Conservation (phyloP, 345 rosid genomes). For the Euphorbia tirucalli region DNA sequence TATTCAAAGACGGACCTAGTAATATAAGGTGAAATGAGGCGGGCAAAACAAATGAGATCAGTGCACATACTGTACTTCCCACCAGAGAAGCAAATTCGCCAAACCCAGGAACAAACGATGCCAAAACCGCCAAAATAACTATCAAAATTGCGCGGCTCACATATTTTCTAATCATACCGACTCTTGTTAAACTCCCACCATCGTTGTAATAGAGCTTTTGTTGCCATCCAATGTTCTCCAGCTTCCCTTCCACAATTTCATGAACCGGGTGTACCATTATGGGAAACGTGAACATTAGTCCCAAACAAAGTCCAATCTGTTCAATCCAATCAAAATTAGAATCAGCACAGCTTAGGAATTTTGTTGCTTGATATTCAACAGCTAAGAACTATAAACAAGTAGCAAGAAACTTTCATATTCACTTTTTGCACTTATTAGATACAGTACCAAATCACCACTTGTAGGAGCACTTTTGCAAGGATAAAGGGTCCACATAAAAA, state of each 20-base stretch:
- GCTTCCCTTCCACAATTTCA: slow-evolving; percentile 80
- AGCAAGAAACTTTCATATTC: neutral
- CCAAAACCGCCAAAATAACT: slow-evolving; percentile 53
- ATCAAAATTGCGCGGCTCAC: slow-evolving; percentile 54
- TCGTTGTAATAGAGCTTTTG: slow-evolving; percentile 33
- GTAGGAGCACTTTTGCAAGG: neutral
- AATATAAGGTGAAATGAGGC: slow-evolving; percentile 69
- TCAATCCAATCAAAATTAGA: slow-evolving; percentile 4
- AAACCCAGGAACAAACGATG: slow-evolving; percentile 73
- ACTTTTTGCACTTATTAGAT: neutral
- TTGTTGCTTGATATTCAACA: too few species aligned
- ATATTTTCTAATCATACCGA: slow-evolving; percentile 38
- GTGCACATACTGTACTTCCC: slow-evolving; percentile 77
- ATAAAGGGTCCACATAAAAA: neutral
- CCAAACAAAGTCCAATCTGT: slow-evolving; percentile 90
- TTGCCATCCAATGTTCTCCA: slow-evolving; percentile 42
- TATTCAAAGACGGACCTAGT: slow-evolving; percentile 54
- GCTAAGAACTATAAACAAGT: neutral
- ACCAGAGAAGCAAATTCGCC: slow-evolving; percentile 67
- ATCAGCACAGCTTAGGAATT: too few species aligned
- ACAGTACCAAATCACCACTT: neutral
- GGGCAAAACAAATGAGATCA: slow-evolving; percentile 79
- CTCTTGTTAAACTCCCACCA: slow-evolving; percentile 28
- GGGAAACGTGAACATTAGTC: slow-evolving; percentile 76
- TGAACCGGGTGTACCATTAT: slow-evolving; percentile 80